Conservation (phyloP, 108 stramenopile genomes). For the Nannochloropsis salina region DNA sequence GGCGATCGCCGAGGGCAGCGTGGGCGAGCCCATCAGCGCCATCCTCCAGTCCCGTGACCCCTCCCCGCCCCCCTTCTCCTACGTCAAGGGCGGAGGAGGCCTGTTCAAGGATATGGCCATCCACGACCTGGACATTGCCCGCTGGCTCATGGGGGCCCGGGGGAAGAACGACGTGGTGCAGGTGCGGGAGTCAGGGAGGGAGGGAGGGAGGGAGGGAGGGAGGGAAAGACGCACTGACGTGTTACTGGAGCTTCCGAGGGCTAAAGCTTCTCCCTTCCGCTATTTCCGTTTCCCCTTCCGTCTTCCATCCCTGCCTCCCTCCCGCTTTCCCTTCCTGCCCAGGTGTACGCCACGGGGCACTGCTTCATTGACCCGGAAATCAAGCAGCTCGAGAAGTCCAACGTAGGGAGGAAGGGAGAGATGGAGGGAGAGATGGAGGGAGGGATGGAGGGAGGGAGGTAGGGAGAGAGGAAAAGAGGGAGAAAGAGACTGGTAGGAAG, state of each 20-base stretch:
- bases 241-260: too few species aligned
- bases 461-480: not conserved
- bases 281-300: not conserved
- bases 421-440: not conserved
- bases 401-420: slow-evolving; percentile 16
- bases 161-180: slow-evolving; percentile 42
- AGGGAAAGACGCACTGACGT: too few species aligned
- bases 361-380: slow-evolving; percentile 46
- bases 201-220: too few species aligned
- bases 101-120: slow-evolving; percentile 56
- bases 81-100: slow-evolving; percentile 49
- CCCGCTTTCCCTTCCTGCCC: not conserved
- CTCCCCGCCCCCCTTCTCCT: slow-evolving; percentile 37
- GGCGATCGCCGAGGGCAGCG: slow-evolving; percentile 40
- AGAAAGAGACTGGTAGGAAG: too few species aligned
- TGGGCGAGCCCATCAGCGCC: slow-evolving; percentile 42
- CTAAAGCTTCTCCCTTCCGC: too few species aligned
- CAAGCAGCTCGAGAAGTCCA: slow-evolving; percentile 42
- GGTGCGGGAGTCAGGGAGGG: too few species aligned
- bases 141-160: slow-evolving; percentile 49
- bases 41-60: slow-evolving; percentile 44
- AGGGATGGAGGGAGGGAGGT: not conserved
- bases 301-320: not conserved
- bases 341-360: slow-evolving; percentile 46
- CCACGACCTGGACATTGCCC: slow-evolving; percentile 50